A percentile compares a stretch with the other conserved stretches of the same genome.
These are phyloP conservation scores for Leucocoprinus sp. DNA, from an alignment of 768 basidiomycete genomes.

Conservation along the genomic window DNA sequence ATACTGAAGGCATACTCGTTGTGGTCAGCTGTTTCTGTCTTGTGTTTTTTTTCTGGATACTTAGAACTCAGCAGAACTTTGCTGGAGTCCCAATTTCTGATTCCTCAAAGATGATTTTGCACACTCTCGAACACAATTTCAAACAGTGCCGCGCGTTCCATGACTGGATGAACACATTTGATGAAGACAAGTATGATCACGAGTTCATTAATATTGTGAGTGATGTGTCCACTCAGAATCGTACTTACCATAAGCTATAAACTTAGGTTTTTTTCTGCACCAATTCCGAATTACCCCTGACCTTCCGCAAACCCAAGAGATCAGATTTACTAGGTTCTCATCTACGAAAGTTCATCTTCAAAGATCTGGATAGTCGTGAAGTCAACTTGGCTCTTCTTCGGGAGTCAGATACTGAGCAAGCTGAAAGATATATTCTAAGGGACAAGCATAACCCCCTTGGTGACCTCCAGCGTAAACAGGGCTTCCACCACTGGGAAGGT, in stretches of 20 bases:
- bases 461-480: conserved; percentile 56
- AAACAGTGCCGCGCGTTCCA: conserved; percentile 77
- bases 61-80: conserved; percentile 54
- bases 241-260: neutral
- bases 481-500: conserved; percentile 72
- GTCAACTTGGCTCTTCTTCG: conserved; percentile 36
- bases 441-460: conserved; percentile 58
- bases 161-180: conserved; percentile 44
- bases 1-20: conserved; percentile 66
- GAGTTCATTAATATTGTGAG: conserved; percentile 72
- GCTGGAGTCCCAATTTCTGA: conserved; percentile 62
- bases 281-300: conserved; percentile 39
- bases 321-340: conserved; percentile 64
- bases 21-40: conserved; percentile 46
- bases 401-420: conserved; percentile 26
- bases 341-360: conserved; percentile 54
- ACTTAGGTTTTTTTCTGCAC: conserved; percentile 86
- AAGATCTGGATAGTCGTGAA: conserved; percentile 44
- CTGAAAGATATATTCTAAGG: conserved; percentile 44
- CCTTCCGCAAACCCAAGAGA: conserved; percentile 46
- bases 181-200: conserved; percentile 37
- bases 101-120: conserved; percentile 55
- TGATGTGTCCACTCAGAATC: neutral
- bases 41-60: neutral
- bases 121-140: conserved; percentile 68